Percentiles rank a stretch among this genome's conserved stretches.
Conservation (phyloP, 371 early-diverging fungal genomes). For the Mucor circinelloides region DNA sequence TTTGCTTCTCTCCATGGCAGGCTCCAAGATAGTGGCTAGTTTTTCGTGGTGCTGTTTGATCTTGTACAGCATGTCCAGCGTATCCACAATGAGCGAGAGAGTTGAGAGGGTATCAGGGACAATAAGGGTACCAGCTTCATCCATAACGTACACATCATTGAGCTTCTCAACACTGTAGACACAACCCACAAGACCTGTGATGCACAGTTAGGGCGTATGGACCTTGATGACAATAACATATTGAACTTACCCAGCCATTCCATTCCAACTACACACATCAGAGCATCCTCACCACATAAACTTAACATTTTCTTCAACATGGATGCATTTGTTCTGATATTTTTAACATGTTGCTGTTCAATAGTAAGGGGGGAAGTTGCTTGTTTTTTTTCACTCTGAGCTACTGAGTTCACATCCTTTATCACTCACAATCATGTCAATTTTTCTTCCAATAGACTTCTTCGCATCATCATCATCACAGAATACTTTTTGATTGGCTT, state of each 20-base stretch:
- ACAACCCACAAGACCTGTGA: neutral
- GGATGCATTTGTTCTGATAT: neutral
- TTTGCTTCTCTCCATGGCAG: neutral
- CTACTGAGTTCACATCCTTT: neutral
- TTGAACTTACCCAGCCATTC: neutral
- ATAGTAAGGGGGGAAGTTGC: neutral
- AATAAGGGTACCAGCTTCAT: neutral
- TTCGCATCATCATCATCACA: neutral
- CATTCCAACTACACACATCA: neutral
- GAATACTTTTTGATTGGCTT: neutral
- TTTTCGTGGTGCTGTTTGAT: neutral
- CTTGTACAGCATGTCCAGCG: neutral
- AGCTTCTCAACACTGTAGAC: neutral
- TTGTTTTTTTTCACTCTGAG: neutral
- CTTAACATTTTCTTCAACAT: slow-evolving; percentile 1
- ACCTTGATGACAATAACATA: neutral
- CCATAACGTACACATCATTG: neutral
- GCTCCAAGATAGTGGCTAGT: neutral
- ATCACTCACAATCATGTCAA: neutral
- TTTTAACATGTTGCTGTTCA: slow-evolving; percentile 2
- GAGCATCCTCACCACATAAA: neutral
- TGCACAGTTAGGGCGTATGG: neutral
- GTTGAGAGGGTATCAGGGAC: neutral
- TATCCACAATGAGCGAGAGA: neutral
- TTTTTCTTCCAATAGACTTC: neutral